Conservation (phyloP, 805 yeast genomes). For the Candida maris region DNA sequence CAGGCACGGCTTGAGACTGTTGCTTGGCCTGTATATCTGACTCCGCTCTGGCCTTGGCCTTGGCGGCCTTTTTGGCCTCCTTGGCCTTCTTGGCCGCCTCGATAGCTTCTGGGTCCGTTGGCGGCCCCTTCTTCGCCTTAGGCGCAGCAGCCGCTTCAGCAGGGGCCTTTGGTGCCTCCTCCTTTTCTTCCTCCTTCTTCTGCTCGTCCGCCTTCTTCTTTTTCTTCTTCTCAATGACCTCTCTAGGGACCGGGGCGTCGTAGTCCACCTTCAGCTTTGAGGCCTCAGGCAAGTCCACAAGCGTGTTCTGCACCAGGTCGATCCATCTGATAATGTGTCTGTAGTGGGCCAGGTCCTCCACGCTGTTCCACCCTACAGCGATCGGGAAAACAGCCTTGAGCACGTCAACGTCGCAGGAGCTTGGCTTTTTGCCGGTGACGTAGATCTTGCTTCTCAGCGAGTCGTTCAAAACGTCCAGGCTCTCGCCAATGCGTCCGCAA, state of each 20-base stretch:
- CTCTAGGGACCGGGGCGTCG: slow-evolving; percentile 64
- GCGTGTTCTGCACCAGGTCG: slow-evolving; percentile 73
- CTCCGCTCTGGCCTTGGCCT: slow-evolving; percentile 60
- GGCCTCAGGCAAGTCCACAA: slow-evolving; percentile 45
- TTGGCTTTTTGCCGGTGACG: slow-evolving; percentile 61
- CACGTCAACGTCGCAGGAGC: slow-evolving; percentile 67
- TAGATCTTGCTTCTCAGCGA: slow-evolving; percentile 67
- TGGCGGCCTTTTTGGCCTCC: slow-evolving; percentile 39
- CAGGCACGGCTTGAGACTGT: slow-evolving; percentile 55
- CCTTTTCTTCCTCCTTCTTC: slow-evolving; percentile 17
- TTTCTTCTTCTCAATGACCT: slow-evolving; percentile 35
- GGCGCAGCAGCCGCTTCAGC: slow-evolving; percentile 11
- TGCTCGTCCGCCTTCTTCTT: slow-evolving; percentile 25
- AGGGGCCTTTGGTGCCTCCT: slow-evolving; percentile 2
- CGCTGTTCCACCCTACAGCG: slow-evolving; percentile 51
- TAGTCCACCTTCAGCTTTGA: slow-evolving; percentile 54
- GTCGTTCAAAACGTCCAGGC: slow-evolving; percentile 60
- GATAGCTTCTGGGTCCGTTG: slow-evolving; percentile 29
- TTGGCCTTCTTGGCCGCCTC: slow-evolving; percentile 34
- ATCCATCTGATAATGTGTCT: slow-evolving; percentile 94
- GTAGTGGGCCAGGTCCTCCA: slow-evolving; percentile 52
- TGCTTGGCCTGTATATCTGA: slow-evolving; percentile 38
- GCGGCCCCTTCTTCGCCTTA: slow-evolving; percentile 18
- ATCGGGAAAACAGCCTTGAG: slow-evolving; percentile 64
- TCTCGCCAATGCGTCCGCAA: slow-evolving; percentile 56